Base-by-base conservation (phyloP, 2,329 filamentous ascomycete species). In the Ophiostoma ips region DNA sequence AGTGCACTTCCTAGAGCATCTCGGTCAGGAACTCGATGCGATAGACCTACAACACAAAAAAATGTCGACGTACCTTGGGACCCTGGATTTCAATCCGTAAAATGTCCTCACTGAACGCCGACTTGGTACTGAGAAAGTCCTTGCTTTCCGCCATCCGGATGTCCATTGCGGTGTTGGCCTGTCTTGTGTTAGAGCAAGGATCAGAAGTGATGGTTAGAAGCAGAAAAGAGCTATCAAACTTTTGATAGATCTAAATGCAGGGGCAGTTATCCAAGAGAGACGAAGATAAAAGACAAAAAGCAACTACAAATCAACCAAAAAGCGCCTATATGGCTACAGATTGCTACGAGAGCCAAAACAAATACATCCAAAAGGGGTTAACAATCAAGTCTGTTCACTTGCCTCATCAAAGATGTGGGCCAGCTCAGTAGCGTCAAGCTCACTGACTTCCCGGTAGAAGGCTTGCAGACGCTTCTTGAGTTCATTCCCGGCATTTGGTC, bases 41-140 rank as follows among this genome's bases (percentile, higher is more conserved):
- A 15, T 43, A n/a, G 9, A 43, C 24, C n/a, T 6, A 7, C 3
- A n/a, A 10, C 1, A 28, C 2, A 28, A 15, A 4, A 43, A n/a
- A n/a, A n/a, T n/a, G n/a, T n/a, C n/a, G 40, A 30, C 40, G 9
- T 43, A 43, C 40, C 0, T 66, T 46, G 0, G 72, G 73, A 0
- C 73, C 70, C 1, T 60, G 62, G 30, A 73, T 70, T 49, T 70
- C 67, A 18, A 70, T 66, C 52, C 63, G 68, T 18, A 70, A 58
- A 7, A 68, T 63, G 36, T 76, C 70, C 5, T 70, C 62, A 30
- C 69, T 73, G 46, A 76, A 76, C 53, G 50, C 0, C 59, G 55
- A 2, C 4, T 0, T 3, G 8, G 21, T 6, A 7, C 16, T 0
- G n/a, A n/a, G n/a, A n/a, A n/a, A n/a, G 1, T 51, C 51, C 0